Evolutionary conservation across 345 rosid genomes (phyloP), one percentile per base, ranked within the genome.

Genomic region (Anacardium occidentale): DNA sequence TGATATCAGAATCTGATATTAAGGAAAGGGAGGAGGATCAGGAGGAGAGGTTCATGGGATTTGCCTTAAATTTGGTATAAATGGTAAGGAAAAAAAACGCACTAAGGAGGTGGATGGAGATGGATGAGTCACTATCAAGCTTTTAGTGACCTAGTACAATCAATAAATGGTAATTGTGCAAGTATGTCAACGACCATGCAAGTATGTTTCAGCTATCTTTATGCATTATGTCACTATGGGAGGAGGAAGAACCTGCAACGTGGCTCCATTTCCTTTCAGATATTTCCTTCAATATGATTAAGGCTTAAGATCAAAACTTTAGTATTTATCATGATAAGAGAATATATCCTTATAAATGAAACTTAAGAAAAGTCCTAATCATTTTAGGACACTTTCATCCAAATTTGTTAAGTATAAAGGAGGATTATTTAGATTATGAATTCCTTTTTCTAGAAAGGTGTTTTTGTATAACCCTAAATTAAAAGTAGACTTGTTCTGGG

Each of bases 191-290:
- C 25, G 62, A 4, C 37, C 15, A 58, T 10, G 8, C 62, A 58
- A 8, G 0, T 25, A 15, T 59, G 2, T 6, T 14, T 59, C 17
- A 17, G 8, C 8, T 59, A 24, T 2, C 8, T 37, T 6, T 37
- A 37, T 6, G 42, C 5, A 37, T 37, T 6, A 37, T 37, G 42
- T 6, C 42, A 6, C 7, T 13, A 58, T 13, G 68, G 52, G 53
- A 64, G 68, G 68, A 64, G 52, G 68, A 44, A 2, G 68, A 42
- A 10, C 0, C 32, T 7, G 68, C 34, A 42, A 64, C 53, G 68
- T 64, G 68, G 68, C 26, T 3, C 22, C 18, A 13, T 50, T 50
- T 50, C 4, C 2, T 47, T 14, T 50, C 8, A 37, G 8, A 37
- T 37, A 37, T 6, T 37, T 37, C 8, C 42, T 37, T 37, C 5